Evolutionary conservation across 2,329 filamentous ascomycete genomes (phyloP).

Genomic region (Trichoderma polysporum): DNA sequence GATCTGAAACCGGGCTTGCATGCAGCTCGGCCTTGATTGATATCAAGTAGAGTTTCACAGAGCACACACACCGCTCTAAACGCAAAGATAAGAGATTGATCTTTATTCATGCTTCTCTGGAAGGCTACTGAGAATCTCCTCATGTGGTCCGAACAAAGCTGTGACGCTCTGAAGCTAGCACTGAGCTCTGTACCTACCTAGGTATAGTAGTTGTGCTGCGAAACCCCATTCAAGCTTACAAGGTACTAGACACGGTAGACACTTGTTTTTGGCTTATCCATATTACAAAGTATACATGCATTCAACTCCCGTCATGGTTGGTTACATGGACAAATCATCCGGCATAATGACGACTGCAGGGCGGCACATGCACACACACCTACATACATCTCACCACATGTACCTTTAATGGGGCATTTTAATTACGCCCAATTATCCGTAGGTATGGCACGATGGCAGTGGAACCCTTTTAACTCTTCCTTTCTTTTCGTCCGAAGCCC

Average conservation of each 20-base stretch:
- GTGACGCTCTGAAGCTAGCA: not conserved
- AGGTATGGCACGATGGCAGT: not conserved
- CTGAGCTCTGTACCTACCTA: not conserved
- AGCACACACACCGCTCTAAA: not conserved
- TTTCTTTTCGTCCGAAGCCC: not conserved
- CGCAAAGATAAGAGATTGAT: not conserved
- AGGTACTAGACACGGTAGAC: not conserved
- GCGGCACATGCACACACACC: not conserved
- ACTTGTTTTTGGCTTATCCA: not conserved
- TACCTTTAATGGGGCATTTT: slow-evolving; percentile 7
- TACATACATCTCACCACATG: slow-evolving; percentile 2
- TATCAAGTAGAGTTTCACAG: not conserved
- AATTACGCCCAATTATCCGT: slow-evolving; percentile 9
- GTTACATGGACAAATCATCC: slow-evolving; percentile 2
- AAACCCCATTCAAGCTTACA: not conserved
- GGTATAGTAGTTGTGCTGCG: too few relatives aligned
- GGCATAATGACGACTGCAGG: slow-evolving; percentile 9
- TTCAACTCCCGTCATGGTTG: not conserved
- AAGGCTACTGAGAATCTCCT: not conserved
- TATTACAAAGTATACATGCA: not conserved
- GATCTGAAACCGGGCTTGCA: slow-evolving; percentile 12
- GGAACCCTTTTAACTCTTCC: not conserved
- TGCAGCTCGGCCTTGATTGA: not conserved
- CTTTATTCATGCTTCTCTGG: not conserved
- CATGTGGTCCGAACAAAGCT: not conserved